Evolutionary conservation across 352 stramenopile genomes (phyloP).

Genomic region (Stramenopiles sp.): DNA sequence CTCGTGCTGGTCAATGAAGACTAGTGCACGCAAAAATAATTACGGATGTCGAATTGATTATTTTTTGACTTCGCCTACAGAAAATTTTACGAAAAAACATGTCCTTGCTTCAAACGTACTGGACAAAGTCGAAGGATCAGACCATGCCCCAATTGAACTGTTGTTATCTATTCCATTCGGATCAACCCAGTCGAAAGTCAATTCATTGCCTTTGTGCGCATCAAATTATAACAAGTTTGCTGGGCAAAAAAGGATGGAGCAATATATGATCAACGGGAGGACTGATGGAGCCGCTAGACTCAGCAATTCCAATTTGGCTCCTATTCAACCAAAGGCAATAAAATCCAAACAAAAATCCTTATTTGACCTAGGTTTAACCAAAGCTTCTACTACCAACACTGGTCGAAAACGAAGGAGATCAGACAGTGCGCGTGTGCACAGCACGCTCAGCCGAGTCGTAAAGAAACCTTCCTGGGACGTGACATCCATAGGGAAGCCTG

Average conservation of each 20-base stretch:
- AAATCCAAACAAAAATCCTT: not conserved
- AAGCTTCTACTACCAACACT: too few species aligned
- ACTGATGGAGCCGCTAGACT: too few species aligned
- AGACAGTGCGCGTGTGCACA: too few species aligned
- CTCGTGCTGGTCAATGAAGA: conserved; percentile 58
- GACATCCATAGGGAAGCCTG: too few species aligned
- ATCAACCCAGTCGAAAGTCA: too few species aligned
- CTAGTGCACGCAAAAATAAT: conserved; percentile 56
- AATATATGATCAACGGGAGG: not conserved
- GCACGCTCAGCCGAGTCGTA: not conserved
- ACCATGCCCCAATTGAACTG: not conserved
- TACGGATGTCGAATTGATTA: conserved; percentile 71
- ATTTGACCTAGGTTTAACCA: not conserved
- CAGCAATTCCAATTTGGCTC: too few species aligned
- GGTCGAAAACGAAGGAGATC: too few species aligned
- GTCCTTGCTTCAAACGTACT: not conserved
- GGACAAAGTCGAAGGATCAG: not conserved
- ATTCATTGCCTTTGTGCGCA: not conserved
- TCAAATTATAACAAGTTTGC: not conserved
- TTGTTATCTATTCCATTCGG: not conserved
- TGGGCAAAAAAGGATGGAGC: not conserved
- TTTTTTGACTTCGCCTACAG: conserved; percentile 33
- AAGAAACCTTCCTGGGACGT: too few species aligned
- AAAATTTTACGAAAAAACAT: not conserved
- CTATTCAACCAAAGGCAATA: not conserved